Evolutionary conservation across 2,329 filamentous ascomycete genomes (phyloP).

Genomic region (Lachnellula subtilissima): DNA sequence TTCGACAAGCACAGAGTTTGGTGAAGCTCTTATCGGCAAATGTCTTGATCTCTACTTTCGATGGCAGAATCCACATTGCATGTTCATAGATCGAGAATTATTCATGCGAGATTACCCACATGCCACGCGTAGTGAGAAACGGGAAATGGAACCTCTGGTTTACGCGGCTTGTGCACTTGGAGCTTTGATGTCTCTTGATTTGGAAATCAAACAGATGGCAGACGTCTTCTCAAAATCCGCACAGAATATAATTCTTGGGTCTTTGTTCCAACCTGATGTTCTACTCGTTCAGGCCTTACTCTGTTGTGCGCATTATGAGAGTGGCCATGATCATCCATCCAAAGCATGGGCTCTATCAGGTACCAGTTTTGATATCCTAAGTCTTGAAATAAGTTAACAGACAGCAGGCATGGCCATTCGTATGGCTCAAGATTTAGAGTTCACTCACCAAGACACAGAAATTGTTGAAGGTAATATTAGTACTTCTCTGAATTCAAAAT

Average conservation of each 20-base stretch:
- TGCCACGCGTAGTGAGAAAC: conserved; percentile 1
- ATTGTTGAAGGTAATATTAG: background rate
- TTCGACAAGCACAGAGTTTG: background rate
- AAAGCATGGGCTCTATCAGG: conserved; percentile 16
- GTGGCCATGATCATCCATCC: conserved; percentile 12
- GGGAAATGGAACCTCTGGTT: conserved; percentile 8
- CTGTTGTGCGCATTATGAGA: conserved; percentile 12
- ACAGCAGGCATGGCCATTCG: conserved; percentile 18
- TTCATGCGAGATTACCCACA: conserved; percentile 14
- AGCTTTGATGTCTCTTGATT: conserved; percentile 11
- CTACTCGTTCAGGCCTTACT: conserved; percentile 8
- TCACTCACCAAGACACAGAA: background rate
- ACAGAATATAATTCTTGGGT: background rate
- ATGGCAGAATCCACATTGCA: conserved; percentile 15
- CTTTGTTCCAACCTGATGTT: too few species aligned
- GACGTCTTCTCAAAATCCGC: conserved; percentile 5
- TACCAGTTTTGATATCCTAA: background rate
- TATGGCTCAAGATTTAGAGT: conserved; percentile 16
- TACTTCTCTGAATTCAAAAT: conserved; percentile 6
- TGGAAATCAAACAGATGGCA: conserved; percentile 1
- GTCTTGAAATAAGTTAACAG: background rate
- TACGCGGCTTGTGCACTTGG: conserved; percentile 13
- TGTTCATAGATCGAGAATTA: conserved; percentile 18
- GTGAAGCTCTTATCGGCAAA: conserved; percentile 4
- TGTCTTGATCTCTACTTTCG: conserved; percentile 16